A percentile compares a stretch with the other conserved stretches of the same genome.
These are phyloP conservation scores for Phialophora chinensis DNA, from an alignment of 2,329 filamentous ascomycete species.

Conservation along the genomic window DNA sequence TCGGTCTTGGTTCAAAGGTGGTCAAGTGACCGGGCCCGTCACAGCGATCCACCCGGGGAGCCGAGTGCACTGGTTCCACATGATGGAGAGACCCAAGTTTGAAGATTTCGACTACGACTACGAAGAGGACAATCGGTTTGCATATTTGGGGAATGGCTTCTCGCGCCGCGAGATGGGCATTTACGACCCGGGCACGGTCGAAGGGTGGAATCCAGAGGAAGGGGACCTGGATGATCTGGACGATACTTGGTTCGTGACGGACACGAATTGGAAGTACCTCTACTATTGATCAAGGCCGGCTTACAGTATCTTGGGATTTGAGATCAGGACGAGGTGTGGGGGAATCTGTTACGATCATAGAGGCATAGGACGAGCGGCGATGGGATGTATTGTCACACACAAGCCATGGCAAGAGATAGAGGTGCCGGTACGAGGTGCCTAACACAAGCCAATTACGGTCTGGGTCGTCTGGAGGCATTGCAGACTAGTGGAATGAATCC, in stretches of 20 bases:
- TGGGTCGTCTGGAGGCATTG: not conserved
- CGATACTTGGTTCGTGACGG: not conserved
- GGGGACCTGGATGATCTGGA: not conserved
- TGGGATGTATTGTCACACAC: not conserved
- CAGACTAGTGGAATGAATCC: not conserved
- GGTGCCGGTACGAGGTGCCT: not conserved
- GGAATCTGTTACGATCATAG: not conserved
- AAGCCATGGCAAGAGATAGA: not conserved
- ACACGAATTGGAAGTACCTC: not conserved
- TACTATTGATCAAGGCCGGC: not conserved
- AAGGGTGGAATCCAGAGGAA: not conserved
- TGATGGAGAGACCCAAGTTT: constrained; percentile 38
- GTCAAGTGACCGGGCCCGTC: constrained; percentile 35
- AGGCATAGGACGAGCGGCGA: not conserved
- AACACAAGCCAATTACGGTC: not conserved
- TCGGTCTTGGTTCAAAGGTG: constrained; percentile 51
- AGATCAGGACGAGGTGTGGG: not conserved
- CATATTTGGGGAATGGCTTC: constrained; percentile 47
- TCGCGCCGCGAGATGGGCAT: constrained; percentile 8
- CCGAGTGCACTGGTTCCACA: constrained; percentile 41
- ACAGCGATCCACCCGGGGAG: constrained; percentile 29
- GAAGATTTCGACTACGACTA: constrained; percentile 39
- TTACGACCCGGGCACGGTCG: not conserved
- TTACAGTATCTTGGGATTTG: not conserved
- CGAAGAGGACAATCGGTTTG: constrained; percentile 41